Evolutionary conservation across 2,329 filamentous ascomycete species (phyloP).

Genomic region (Colletotrichum sp.): DNA sequence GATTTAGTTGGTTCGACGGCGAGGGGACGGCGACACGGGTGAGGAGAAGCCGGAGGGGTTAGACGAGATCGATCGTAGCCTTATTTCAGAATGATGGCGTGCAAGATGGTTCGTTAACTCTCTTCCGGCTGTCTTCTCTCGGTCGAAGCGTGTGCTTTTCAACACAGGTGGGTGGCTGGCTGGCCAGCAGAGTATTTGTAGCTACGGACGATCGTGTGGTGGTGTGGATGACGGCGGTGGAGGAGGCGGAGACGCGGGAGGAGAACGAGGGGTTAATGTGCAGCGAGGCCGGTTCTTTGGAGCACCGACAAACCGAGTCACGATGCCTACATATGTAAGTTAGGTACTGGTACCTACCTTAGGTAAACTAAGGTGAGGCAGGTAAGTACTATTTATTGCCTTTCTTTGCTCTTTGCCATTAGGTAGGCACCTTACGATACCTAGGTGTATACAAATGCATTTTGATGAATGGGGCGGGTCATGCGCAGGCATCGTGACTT

Average conservation of each 20-base stretch:
- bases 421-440: neutral
- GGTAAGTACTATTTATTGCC: neutral
- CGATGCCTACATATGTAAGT: neutral
- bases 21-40: neutral
- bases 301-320: constrained; percentile 6
- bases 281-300: constrained; percentile 13
- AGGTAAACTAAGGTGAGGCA: neutral
- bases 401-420: neutral
- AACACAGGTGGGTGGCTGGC: neutral
- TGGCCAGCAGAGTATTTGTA: neutral
- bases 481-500: neutral
- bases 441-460: neutral
- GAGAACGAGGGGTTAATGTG: constrained; percentile 7
- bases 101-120: neutral
- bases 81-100: neutral
- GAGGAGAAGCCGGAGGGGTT: neutral
- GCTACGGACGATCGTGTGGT: neutral
- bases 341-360: neutral
- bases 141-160: neutral
- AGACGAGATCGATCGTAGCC: neutral
- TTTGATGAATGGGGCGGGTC: too few species aligned
- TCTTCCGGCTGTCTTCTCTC: neutral
- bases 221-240: neutral
- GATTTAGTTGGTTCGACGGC: neutral
- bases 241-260: neutral